Conservation (phyloP, 2,329 filamentous ascomycete species). For the Bretziella fagacearum region DNA sequence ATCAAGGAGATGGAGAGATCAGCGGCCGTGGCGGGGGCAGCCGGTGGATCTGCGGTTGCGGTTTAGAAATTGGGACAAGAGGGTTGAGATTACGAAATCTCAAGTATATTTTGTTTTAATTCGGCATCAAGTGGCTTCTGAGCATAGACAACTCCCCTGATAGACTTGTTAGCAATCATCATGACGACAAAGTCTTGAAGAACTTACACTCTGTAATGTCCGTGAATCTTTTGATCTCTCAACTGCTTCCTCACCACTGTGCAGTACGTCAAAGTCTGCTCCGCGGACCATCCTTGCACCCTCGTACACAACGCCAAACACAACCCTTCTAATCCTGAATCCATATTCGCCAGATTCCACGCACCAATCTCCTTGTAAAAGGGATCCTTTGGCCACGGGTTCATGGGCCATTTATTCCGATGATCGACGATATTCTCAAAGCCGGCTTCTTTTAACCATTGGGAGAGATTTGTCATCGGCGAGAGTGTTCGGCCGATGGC, state of each 20-base stretch:
- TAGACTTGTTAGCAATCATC: too few species aligned
- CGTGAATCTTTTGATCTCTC: slow-evolving; percentile 16
- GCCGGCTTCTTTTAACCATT: neutral
- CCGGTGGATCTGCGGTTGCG: too few species aligned
- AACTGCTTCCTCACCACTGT: slow-evolving; percentile 16
- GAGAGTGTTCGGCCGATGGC: neutral
- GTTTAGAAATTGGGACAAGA: too few species aligned
- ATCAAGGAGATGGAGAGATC: slow-evolving; percentile 4
- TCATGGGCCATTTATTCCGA: neutral
- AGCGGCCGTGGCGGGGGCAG: too few species aligned
- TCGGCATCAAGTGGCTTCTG: neutral
- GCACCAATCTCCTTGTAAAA: slow-evolving; percentile 21
- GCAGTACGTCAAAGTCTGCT: slow-evolving; percentile 16
- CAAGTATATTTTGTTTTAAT: too few species aligned
- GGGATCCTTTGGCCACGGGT: neutral
- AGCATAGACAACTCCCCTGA: neutral
- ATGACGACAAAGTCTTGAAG: too few species aligned
- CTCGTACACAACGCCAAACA: slow-evolving; percentile 18
- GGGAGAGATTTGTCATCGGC: neutral
- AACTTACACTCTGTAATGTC: slow-evolving; percentile 16
- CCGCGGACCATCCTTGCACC: slow-evolving; percentile 16
- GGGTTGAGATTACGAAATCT: too few species aligned
- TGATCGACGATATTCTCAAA: neutral
- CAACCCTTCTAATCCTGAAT: slow-evolving; percentile 17
- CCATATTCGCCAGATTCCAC: slow-evolving; percentile 16